These are phyloP conservation scores for Babesia ovis DNA, from an alignment of 169 alveolate species.

Conservation along the genomic window DNA sequence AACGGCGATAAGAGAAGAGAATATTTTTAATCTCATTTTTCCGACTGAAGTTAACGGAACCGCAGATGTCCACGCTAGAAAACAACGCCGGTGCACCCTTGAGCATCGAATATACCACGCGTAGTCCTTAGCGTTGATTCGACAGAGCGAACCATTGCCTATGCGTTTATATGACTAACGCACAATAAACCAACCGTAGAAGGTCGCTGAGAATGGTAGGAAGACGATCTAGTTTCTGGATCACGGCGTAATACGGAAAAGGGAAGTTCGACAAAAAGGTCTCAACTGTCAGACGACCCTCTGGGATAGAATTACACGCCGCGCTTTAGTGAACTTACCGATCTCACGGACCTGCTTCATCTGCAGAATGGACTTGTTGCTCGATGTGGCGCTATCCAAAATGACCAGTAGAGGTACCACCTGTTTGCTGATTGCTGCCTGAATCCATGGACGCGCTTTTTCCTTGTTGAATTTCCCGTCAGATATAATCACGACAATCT, in stretches of 20 bases:
- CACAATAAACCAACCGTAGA: constrained; percentile 76
- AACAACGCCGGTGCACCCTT: constrained; percentile 12
- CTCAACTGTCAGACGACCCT: constrained; percentile 85
- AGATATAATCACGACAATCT: constrained; percentile 83
- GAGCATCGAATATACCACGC: constrained; percentile 2
- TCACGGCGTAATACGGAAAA: constrained; percentile 92
- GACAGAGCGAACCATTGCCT: constrained; percentile 68
- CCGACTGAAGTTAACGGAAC: neutral
- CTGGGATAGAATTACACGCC: constrained; percentile 80
- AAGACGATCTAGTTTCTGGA: constrained; percentile 82
- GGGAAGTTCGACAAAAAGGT: constrained; percentile 95
- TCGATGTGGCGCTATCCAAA: constrained; percentile 80
- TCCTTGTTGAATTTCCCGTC: constrained; percentile 97
- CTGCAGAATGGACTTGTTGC: constrained; percentile 57
- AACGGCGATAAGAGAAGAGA: neutral
- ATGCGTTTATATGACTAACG: neutral
- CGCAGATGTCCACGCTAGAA: neutral
- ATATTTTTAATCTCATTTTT: constrained; percentile 5
- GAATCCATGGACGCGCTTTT: constrained; percentile 85
- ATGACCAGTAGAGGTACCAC: constrained; percentile 88
- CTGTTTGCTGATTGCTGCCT: constrained; percentile 83
- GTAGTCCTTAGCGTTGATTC: constrained; percentile 3
- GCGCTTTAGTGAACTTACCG: constrained; percentile 73
- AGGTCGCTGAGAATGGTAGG: constrained; percentile 84
- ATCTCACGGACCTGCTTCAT: constrained; percentile 68